Percentiles rank a stretch among this genome's conserved stretches.
Conservation (phyloP, 805 yeast species). For the Myxozyma kluyveri region DNA sequence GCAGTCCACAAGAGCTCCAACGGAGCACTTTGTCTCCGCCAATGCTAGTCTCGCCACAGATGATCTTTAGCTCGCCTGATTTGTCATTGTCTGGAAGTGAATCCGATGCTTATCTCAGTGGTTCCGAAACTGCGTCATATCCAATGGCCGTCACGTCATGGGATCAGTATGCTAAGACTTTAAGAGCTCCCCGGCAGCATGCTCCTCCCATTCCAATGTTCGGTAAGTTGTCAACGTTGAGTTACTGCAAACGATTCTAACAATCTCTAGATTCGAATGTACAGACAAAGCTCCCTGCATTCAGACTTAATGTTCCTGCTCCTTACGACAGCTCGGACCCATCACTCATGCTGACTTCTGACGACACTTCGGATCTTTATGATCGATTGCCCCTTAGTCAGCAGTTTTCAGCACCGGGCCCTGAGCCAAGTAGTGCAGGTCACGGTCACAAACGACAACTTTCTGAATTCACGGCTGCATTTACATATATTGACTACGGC, state of each 20-base stretch:
- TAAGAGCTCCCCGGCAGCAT: too few relatives aligned
- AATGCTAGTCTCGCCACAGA: slow-evolving; percentile 2
- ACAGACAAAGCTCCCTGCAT: not conserved
- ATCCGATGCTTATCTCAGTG: slow-evolving; percentile 13
- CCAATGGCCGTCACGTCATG: slow-evolving; percentile 9
- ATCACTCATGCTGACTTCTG: not conserved
- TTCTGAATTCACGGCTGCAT: not conserved
- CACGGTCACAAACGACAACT: not conserved
- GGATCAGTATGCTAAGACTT: slow-evolving; percentile 1
- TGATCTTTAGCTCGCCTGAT: slow-evolving; percentile 21
- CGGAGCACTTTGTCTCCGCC: slow-evolving; percentile 1
- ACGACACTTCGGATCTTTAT: not conserved
- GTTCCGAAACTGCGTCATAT: slow-evolving; percentile 1
- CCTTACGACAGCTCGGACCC: not conserved
- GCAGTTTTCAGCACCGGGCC: too few relatives aligned
- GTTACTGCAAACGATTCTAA: not conserved
- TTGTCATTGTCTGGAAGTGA: slow-evolving; percentile 17
- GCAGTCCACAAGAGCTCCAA: not conserved
- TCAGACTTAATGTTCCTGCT: not conserved
- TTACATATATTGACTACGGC: not conserved
- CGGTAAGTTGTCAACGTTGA: not conserved
- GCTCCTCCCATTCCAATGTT: too few relatives aligned
- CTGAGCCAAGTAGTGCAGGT: too few relatives aligned
- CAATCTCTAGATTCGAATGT: not conserved
- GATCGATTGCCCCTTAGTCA: not conserved